Evolutionary conservation across 371 early-diverging fungal species (phyloP).

Genomic region (Apophysomyces variabilis): DNA sequence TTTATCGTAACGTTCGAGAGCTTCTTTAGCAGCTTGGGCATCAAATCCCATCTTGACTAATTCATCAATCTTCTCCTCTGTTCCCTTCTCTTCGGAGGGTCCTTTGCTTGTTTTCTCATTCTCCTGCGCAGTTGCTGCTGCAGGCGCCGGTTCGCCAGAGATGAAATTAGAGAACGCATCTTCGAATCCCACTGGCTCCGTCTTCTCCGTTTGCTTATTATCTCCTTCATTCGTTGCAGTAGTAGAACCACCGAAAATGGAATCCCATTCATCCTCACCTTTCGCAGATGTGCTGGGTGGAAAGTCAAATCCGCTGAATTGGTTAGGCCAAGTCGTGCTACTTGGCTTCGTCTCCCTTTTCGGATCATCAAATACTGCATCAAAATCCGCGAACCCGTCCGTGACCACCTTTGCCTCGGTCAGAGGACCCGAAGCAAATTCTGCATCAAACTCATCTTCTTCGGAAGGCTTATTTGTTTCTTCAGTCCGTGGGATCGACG

Average conservation of each 20-base stretch:
- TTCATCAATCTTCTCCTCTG: constrained; percentile 47
- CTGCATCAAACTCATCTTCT: constrained; percentile 44
- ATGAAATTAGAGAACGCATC: constrained; percentile 38
- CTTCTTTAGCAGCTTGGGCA: constrained; percentile 62
- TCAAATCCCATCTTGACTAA: constrained; percentile 72
- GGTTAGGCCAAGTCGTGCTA: constrained; percentile 34
- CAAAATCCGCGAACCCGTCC: constrained; percentile 42
- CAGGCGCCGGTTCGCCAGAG: not conserved
- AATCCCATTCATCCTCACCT: constrained; percentile 46
- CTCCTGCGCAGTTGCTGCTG: not conserved
- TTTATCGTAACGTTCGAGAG: constrained; percentile 69
- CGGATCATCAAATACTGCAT: constrained; percentile 45
- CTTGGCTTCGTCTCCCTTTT: constrained; percentile 6
- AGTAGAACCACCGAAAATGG: constrained; percentile 42
- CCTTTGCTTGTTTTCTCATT: constrained; percentile 2
- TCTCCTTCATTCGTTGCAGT: constrained; percentile 13
- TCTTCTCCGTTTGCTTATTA: constrained; percentile 6
- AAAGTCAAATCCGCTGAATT: constrained; percentile 43
- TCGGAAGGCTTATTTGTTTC: constrained; percentile 11
- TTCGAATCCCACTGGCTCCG: constrained; percentile 31
- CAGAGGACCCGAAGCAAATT: constrained; percentile 38
- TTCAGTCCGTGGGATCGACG: constrained; percentile 23
- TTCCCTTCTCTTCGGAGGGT: constrained; percentile 5
- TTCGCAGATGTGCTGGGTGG: constrained; percentile 14
- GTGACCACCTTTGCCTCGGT: constrained; percentile 39